Evolutionary conservation across 257 asterid genomes (phyloP).

Genomic region (Lycium barbarum): DNA sequence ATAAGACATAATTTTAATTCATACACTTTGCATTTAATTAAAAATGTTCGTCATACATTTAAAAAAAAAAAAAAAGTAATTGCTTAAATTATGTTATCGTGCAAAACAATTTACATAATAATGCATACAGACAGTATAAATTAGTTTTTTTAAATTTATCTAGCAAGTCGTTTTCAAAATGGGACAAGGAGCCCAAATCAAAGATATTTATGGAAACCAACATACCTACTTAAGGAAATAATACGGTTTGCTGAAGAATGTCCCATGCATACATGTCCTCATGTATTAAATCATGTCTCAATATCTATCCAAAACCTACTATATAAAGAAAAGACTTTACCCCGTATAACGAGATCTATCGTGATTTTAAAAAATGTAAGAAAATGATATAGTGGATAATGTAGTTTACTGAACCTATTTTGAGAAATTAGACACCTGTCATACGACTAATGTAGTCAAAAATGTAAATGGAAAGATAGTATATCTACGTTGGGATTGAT

Average conservation of each 20-base stretch:
- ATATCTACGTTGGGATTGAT: background rate
- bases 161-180: background rate
- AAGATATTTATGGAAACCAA: background rate
- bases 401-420: background rate
- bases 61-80: background rate
- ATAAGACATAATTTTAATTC: background rate
- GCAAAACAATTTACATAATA: no score
- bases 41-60: background rate
- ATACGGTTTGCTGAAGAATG: background rate
- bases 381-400: background rate
- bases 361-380: no score
- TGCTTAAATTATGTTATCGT: background rate
- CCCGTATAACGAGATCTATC: background rate
- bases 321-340: background rate
- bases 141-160: background rate
- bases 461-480: background rate
- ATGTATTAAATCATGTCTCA: background rate
- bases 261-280: background rate
- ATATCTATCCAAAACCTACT: background rate
- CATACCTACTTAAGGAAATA: background rate
- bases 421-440: background rate
- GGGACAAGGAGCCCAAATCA: background rate
- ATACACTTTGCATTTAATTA: background rate
- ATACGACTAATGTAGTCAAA: background rate
- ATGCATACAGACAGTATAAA: no score